Percentiles rank a stretch among this genome's conserved stretches.
phyloP scores from a whole-genome alignment of 305 asterid species.

The Caryopteris hybrid region DNA sequence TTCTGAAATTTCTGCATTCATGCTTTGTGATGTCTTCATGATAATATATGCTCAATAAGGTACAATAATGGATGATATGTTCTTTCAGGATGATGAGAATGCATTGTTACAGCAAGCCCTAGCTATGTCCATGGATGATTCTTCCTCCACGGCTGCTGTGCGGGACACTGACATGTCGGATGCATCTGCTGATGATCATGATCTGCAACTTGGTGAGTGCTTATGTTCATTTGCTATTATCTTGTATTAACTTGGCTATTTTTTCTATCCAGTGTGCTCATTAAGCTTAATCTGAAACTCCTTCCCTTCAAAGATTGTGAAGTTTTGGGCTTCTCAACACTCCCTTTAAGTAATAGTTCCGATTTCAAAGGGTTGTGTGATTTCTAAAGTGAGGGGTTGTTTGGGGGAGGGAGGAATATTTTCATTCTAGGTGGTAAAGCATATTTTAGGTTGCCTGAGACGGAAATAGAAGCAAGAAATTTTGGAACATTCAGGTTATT shows the following conservation, averaged over 20 bases:
- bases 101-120: conserved; percentile 90
- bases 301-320: background rate
- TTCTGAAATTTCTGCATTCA: conserved; percentile 10
- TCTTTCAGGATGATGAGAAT: conserved; percentile 84
- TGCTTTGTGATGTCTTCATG: background rate
- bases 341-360: background rate
- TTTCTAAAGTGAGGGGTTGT: background rate
- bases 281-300: conserved; percentile 1
- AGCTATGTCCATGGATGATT: conserved; percentile 91
- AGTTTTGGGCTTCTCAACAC: background rate
- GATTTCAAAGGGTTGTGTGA: background rate
- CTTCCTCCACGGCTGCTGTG: conserved; percentile 55
- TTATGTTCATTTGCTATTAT: conserved; percentile 1
- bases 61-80: conserved; percentile 10
- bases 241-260: background rate
- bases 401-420: background rate
- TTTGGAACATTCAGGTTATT: background rate
- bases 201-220: conserved; percentile 75
- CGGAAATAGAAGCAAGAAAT: background rate
- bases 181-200: conserved; percentile 88
- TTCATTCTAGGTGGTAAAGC: background rate
- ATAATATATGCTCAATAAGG: background rate
- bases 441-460: background rate
- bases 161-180: conserved; percentile 91
- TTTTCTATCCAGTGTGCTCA: background rate